phyloP scores from a whole-genome alignment of 192 early-diverging fungal species.

The Mortierella antarctica region DNA sequence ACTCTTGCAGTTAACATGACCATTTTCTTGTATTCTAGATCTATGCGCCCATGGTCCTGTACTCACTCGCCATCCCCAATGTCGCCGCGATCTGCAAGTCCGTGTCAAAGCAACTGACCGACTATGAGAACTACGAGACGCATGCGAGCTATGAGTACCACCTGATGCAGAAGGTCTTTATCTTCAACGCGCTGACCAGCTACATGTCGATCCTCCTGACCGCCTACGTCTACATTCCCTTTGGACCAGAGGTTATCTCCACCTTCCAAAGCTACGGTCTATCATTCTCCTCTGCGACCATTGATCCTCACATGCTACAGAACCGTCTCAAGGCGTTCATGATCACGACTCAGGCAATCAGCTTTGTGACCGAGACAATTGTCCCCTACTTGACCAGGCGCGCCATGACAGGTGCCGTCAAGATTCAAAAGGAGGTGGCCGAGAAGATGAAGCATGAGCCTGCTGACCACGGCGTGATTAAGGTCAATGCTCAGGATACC shows the following conservation, averaged over 20 bases:
- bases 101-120: constrained; percentile 73
- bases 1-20: neutral
- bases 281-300: constrained; percentile 48
- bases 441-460: constrained; percentile 32
- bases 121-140: constrained; percentile 89
- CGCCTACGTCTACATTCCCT: constrained; percentile 89
- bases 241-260: constrained; percentile 71
- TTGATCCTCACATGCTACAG: constrained; percentile 67
- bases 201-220: constrained; percentile 87
- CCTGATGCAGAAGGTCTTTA: constrained; percentile 86
- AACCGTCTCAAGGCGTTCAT: constrained; percentile 80
- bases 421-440: constrained; percentile 52
- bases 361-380: constrained; percentile 77
- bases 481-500: constrained; percentile 15
- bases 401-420: constrained; percentile 34
- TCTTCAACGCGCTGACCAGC: constrained; percentile 83
- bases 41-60: constrained; percentile 78
- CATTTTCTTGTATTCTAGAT: constrained; percentile 43
- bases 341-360: constrained; percentile 84
- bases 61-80: constrained; percentile 76
- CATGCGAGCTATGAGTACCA: constrained; percentile 75
- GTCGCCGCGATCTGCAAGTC: constrained; percentile 72
- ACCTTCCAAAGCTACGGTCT: constrained; percentile 55
- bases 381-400: constrained; percentile 73
- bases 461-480: neutral